Base-by-base conservation (phyloP, 768 basidiomycete genomes). In the Phaffia tasmanica region DNA sequence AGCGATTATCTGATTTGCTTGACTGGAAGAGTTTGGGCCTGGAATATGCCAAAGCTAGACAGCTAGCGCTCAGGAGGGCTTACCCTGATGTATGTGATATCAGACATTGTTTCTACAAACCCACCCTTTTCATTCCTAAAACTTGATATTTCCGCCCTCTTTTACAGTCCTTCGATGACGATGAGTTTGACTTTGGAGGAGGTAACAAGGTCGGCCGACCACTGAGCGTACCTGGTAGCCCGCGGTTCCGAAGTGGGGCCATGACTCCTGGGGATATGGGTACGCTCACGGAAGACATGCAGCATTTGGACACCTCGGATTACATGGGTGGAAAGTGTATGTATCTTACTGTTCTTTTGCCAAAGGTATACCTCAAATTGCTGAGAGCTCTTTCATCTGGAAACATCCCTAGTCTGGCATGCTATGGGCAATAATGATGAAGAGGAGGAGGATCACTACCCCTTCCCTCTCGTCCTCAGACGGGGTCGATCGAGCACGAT, bases 1-100 rank as follows among this genome's bases (percentile, higher is more conserved):
- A 99, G 75, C 84, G 95, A 30, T 81, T 99, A 21, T 86, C 85
- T 59, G 94, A 94, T 19, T 77, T 99, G 65, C 80, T 99, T 68
- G 95, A 99, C 76, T 98, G 95, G 95, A 99, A 99, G 80, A 90
- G 90, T 74, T 80, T 99, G 35, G 95, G 95, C 1, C 83, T 98
- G 69, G 95, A 99, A 77, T 99, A 99, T 77, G 85, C 86, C 76
- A 99, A 97, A 80, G 88, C 90, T 29, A 80, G 95, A 51, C 92
- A 94, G 77, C 79, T 97, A 61, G 89, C 90, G 21, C 80, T 99
- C 67, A 80, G 94, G 71, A 81, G 94, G 46, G 95, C 94, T 19
- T 98, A 99, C 75, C 95, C 95, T 1, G 92, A 97, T 71, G 85
- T 87, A 63, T 97, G 95, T 79, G 82, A 85, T 27, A 18, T 6